Conservation (phyloP, 2,329 filamentous ascomycete species). For the Chaetomium olivaceum region DNA sequence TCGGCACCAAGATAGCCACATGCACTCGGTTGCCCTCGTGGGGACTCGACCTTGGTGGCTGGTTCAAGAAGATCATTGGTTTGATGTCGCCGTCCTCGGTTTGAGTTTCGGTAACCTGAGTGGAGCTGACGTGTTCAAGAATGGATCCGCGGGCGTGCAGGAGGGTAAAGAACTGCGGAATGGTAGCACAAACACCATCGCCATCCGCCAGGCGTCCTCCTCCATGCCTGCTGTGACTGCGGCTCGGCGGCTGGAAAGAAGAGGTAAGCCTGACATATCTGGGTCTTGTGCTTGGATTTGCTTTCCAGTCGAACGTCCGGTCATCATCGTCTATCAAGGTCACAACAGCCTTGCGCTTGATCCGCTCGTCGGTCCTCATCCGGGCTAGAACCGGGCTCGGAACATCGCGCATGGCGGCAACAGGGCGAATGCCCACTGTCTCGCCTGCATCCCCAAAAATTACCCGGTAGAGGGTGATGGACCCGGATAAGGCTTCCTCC, state of each 20-base stretch:
- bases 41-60: conserved; percentile 18
- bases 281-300: conserved; percentile 23
- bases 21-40: conserved; percentile 29
- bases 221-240: conserved; percentile 4
- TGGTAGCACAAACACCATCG: conserved; percentile 27
- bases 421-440: conserved; percentile 23
- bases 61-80: conserved; percentile 18
- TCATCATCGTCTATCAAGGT: conserved; percentile 23
- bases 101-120: neutral
- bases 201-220: conserved; percentile 17
- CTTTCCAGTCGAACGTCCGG: conserved; percentile 26
- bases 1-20: conserved; percentile 28
- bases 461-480: conserved; percentile 28
- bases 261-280: conserved; percentile 21
- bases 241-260: neutral
- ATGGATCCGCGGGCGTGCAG: conserved; percentile 27
- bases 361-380: conserved; percentile 27
- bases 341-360: conserved; percentile 27
- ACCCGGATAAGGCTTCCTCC: conserved; percentile 23
- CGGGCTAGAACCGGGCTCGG: conserved; percentile 25
- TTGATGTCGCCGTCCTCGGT: conserved; percentile 10
- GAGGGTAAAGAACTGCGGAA: conserved; percentile 31
- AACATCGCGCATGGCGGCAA: conserved; percentile 31
- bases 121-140: conserved; percentile 25
- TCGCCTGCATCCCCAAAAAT: conserved; percentile 14